These are phyloP conservation scores for Mucor lusitanicus DNA, from an alignment of 371 early-diverging fungal genomes.

Conservation along the genomic window DNA sequence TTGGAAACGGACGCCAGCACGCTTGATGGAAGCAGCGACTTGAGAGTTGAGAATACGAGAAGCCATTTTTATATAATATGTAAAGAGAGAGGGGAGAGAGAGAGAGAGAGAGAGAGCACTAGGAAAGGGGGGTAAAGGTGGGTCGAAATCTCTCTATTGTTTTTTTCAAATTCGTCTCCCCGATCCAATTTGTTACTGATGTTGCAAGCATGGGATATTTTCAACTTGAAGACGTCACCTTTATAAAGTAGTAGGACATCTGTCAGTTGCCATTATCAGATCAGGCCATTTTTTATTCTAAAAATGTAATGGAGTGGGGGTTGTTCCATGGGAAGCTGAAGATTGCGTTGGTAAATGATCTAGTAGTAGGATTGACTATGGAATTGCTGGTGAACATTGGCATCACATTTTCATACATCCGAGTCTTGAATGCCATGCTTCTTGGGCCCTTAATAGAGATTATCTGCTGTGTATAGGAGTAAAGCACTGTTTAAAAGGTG, in stretches of 20 bases:
- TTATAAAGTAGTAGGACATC: neutral
- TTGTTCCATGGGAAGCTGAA: too few relatives aligned
- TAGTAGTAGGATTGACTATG: too few relatives aligned
- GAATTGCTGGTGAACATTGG: too few relatives aligned
- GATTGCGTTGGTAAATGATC: too few relatives aligned
- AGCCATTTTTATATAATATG: constrained; percentile 15
- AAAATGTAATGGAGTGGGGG: too few relatives aligned
- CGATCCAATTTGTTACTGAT: neutral
- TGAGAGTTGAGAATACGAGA: constrained; percentile 30
- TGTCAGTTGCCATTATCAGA: neutral
- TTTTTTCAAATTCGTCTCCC: neutral
- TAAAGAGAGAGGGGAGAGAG: constrained; percentile 4
- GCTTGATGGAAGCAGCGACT: constrained; percentile 36
- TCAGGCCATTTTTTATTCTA: neutral
- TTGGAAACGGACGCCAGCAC: constrained; percentile 46
- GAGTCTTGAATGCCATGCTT: too few relatives aligned
- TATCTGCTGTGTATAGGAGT: too few relatives aligned
- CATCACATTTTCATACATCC: too few relatives aligned
- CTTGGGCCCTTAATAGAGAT: too few relatives aligned
- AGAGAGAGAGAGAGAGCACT: neutral
- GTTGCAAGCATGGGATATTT: constrained; percentile 3
- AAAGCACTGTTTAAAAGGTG: too few relatives aligned
- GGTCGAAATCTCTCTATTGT: neutral
- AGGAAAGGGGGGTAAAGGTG: neutral
- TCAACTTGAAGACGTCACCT: neutral